These are phyloP conservation scores for Rosa persica DNA, from an alignment of 306 rosid species.

Conservation along the genomic window DNA sequence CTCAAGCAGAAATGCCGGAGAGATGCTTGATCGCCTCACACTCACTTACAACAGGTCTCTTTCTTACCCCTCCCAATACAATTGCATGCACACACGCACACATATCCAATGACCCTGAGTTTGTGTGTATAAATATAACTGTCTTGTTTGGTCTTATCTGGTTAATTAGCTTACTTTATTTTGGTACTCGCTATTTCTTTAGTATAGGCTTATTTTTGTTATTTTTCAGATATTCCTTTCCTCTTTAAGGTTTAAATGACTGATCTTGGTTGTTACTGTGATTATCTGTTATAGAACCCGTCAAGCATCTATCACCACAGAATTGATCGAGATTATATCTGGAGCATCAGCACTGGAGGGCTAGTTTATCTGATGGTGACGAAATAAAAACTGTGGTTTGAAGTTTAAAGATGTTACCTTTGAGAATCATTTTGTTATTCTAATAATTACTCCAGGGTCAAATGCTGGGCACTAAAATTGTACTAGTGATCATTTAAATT, in stretches of 20 bases:
- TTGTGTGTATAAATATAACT: neutral
- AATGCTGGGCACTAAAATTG: conserved; percentile 36
- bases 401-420: conserved; percentile 39
- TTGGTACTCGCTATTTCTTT: neutral
- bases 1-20: conserved; percentile 99
- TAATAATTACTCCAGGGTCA: conserved; percentile 53
- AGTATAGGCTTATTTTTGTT: neutral
- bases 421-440: conserved; percentile 28
- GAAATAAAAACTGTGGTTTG: conserved; percentile 43
- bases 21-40: conserved; percentile 98
- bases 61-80: conserved; percentile 15
- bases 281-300: conserved; percentile 69
- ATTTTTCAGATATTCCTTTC: neutral
- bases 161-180: neutral
- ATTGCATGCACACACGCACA: neutral
- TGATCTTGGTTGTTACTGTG: conserved; percentile 29
- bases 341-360: conserved; percentile 93
- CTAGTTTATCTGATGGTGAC: conserved; percentile 41
- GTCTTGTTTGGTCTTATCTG: neutral
- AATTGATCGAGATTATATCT: conserved; percentile 95
- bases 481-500: conserved; percentile 27
- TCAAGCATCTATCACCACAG: conserved; percentile 98
- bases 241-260: conserved; percentile 6
- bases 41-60: conserved; percentile 86
- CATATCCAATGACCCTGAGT: neutral